These are phyloP conservation scores for Dryas integrifolia DNA, from an alignment of 331 rosid genomes.

Conservation along the genomic window DNA sequence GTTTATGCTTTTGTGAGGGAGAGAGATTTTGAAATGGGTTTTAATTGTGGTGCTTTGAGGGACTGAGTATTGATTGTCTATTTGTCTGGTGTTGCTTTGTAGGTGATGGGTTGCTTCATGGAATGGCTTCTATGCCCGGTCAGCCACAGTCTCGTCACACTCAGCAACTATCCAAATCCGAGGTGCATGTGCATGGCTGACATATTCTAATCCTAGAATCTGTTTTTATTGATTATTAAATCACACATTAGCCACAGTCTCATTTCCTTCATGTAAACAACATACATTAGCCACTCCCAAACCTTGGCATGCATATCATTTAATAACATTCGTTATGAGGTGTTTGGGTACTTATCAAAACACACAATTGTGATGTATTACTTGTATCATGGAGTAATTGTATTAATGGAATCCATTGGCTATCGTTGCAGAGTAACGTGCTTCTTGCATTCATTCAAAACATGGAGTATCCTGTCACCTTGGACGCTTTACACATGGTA, in stretches of 20 bases:
- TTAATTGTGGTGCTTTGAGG: too few species aligned
- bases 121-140: constrained; percentile 90
- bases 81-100: constrained; percentile 22
- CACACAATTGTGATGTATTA: background rate
- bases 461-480: constrained; percentile 93
- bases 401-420: constrained; percentile 12
- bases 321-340: background rate
- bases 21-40: too few species aligned
- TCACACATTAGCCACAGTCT: too few species aligned
- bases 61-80: too few species aligned
- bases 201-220: background rate
- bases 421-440: constrained; percentile 77
- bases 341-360: background rate
- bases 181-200: background rate
- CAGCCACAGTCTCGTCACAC: constrained; percentile 98
- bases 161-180: constrained; percentile 80
- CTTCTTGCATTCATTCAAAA: constrained; percentile 98
- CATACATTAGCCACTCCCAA: background rate
- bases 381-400: background rate
- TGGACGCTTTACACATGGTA: constrained; percentile 95
- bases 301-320: constrained; percentile 1
- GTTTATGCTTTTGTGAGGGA: background rate
- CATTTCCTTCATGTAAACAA: background rate
- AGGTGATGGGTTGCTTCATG: constrained; percentile 26
- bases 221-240: background rate